These are phyloP conservation scores for Mallotus repandus DNA, from an alignment of 441 rosid genomes.

Conservation along the genomic window DNA sequence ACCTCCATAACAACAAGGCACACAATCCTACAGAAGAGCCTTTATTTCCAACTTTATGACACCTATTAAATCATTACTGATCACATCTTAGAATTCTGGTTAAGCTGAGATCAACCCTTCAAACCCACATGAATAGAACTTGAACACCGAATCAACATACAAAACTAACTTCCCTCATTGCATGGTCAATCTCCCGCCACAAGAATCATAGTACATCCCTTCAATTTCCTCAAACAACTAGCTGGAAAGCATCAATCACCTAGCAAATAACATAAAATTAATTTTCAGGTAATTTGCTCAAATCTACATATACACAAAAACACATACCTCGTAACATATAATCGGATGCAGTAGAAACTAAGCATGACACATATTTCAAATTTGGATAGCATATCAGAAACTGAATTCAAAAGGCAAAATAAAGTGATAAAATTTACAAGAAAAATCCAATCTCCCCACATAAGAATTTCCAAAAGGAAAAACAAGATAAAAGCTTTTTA, in stretches of 20 bases:
- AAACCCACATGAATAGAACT: slow-evolving; percentile 3
- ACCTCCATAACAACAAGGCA: slow-evolving; percentile 44
- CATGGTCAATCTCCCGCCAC: background rate
- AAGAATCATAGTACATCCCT: background rate
- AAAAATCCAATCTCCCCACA: slow-evolving; percentile 2
- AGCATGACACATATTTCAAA: slow-evolving; percentile 4
- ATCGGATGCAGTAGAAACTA: background rate
- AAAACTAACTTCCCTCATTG: background rate
- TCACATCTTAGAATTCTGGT: background rate
- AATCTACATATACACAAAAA: background rate
- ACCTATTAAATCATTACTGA: background rate
- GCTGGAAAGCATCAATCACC: slow-evolving; percentile 15
- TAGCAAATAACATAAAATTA: background rate
- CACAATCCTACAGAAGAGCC: slow-evolving; percentile 14
- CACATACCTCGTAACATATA: too few relatives aligned
- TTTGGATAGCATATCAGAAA: background rate
- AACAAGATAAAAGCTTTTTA: background rate
- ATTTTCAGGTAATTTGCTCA: slow-evolving; percentile 10
- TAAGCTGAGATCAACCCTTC: background rate
- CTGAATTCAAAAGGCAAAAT: background rate
- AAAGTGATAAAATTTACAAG: too few relatives aligned
- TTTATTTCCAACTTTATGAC: slow-evolving; percentile 10
- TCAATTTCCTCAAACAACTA: background rate
- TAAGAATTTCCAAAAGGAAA: background rate
- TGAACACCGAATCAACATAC: slow-evolving; percentile 5